Evolutionary conservation across 257 asterid genomes (phyloP), one percentile per base, ranked within the genome.

Genomic region (Penstemon eatonii): DNA sequence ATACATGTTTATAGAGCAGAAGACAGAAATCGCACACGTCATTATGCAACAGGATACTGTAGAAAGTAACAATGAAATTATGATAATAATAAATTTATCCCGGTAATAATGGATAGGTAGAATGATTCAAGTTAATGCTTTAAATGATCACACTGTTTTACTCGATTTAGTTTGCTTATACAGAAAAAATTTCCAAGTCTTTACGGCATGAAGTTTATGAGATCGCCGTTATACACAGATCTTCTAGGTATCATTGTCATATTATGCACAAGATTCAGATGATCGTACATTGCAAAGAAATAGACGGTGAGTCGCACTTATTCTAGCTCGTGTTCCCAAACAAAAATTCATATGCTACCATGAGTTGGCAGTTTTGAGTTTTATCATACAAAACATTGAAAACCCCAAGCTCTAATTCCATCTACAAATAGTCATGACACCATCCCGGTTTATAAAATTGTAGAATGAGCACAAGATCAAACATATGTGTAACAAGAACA

Each of bases 1-100:
- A 59, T 55, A 13, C 7, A 62, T 54, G 42, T 64, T 37, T 38
- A 52, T 8, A 19, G 56, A 40, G 13, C 8, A 37, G 11, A 65
- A 13, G 42, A 55, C 25, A 65, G 58, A 18, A 56, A 37, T 25
- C 42, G 38, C 59, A 44, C 47, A 45, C 72, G 41, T 25, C 10
- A 3, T 40, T 10, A 25, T 1, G 33, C 33, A 25, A n/a, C 19
- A 12, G 47, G 57, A 53, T 13, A 37, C 8, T 6, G 38, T 42
- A 6, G 18, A 49, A 10, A 10, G 15, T 49, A 6, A 49, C 19
- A 49, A 49, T 10, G 6, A 10, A 25, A 25, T 25, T 25, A 25
- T 25, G 6, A 49, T 12, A 5, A 49, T 49, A 15, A 49, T 49
- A 1, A 12, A 49, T 9, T 10, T 1, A 49, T 49, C n/a, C 18